These are phyloP conservation scores for Pleurotus pulmonarius DNA, from an alignment of 768 basidiomycete species.

Conservation along the genomic window DNA sequence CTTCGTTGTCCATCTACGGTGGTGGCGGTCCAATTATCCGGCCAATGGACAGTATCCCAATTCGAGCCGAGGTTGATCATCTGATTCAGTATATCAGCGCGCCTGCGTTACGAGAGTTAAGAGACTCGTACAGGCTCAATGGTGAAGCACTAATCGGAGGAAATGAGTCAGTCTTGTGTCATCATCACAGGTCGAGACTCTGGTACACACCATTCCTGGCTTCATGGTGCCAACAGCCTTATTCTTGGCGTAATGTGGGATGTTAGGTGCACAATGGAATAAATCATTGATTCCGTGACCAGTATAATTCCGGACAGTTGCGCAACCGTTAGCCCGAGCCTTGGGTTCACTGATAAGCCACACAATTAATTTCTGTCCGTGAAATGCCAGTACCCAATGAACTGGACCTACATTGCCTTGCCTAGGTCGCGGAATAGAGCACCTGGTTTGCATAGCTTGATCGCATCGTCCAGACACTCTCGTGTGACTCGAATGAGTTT, in stretches of 20 bases:
- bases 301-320: constrained; percentile 89
- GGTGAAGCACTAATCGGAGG: constrained; percentile 50
- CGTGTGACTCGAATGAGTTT: constrained; percentile 83
- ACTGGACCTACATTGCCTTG: constrained; percentile 68
- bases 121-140: constrained; percentile 65
- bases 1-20: constrained; percentile 88
- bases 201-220: constrained; percentile 72
- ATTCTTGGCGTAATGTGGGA: constrained; percentile 94
- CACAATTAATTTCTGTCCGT: background rate
- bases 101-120: constrained; percentile 6
- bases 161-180: constrained; percentile 3
- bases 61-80: constrained; percentile 90
- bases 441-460: constrained; percentile 92
- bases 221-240: constrained; percentile 94
- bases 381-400: background rate
- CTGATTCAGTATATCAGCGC: constrained; percentile 29
- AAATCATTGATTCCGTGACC: constrained; percentile 88
- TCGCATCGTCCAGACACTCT: constrained; percentile 82
- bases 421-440: constrained; percentile 86
- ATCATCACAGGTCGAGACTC: background rate
- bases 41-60: constrained; percentile 83
- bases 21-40: constrained; percentile 95
- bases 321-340: constrained; percentile 77
- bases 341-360: constrained; percentile 65
- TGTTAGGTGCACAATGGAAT: constrained; percentile 84